Evolutionary conservation across 192 early-diverging fungal genomes (phyloP), one percentile per base, ranked within the genome.

Genomic region (Lunasporangiospora selenospora): DNA sequence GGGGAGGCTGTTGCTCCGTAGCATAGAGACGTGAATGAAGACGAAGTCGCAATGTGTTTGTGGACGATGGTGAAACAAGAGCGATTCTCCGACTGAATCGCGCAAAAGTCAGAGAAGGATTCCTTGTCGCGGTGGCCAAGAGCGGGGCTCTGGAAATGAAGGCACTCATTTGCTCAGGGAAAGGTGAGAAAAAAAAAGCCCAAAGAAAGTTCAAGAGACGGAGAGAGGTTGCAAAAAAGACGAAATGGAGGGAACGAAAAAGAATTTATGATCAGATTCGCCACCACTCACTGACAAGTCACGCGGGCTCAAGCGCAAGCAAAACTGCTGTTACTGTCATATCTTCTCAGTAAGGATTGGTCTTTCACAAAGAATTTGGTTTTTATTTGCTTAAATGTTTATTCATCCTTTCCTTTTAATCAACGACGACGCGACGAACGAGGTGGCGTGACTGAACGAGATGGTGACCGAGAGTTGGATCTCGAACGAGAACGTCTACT

Each of bases 111-210:
- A 16, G 26, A 43, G 41, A 21, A 21, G n/a, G 41, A 2, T 67
- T 39, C 26, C 34, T 47, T 34, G 50, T 16, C 1, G 49, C 21
- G 9, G 55, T 37, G 27, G 43, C 29, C 26, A 64, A 45, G 38
- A 44, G 47, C 3, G 65, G 44, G 6, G 65, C 57, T 57, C 57
- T 49, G 40, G 65, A 13, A 13, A 67, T 52, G 36, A 67, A 67
- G 56, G 65, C 65, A 51, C 65, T 67, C 65, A 67, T 67, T n/a
- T n/a, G n/a, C n/a, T n/a, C n/a, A n/a, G n/a, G 41, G 18, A 33
- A 41, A 23, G 18, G 29, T 37, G 23, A 7, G 47, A 53, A 43
- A 26, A 36, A 4, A 38, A 26, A 24, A 47, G 0, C 24, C 16
- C 34, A 27, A 18, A 44, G n/a, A 13, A 21, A 32, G 23, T 8